Evolutionary conservation across 2,329 filamentous ascomycete species (phyloP).

Genomic region (Biscogniauxia marginata): DNA sequence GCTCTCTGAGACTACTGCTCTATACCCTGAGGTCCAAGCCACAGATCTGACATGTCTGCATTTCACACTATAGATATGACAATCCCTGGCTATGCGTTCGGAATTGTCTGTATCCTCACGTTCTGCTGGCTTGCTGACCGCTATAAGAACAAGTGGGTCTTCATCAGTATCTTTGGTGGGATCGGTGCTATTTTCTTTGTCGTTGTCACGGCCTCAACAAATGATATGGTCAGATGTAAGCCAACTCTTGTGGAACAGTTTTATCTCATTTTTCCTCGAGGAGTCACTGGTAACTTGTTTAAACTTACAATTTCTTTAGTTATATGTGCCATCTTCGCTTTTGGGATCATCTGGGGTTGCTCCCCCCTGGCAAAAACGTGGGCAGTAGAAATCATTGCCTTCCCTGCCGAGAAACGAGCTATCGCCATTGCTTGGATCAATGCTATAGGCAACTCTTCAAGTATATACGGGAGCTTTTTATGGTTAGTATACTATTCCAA

Average conservation of each 20-base stretch:
- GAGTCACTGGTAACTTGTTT: too few relatives aligned
- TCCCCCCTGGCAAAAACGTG: slow-evolving; percentile 26
- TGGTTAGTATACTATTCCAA: too few relatives aligned
- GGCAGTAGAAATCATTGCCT: slow-evolving; percentile 19
- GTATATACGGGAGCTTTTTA: slow-evolving; percentile 5
- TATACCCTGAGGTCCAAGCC: not conserved
- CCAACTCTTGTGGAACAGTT: slow-evolving; percentile 6
- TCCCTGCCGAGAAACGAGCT: slow-evolving; percentile 17
- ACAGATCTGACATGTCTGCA: not conserved
- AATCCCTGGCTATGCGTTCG: slow-evolving; percentile 27
- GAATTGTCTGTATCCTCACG: slow-evolving; percentile 25
- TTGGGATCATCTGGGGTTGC: slow-evolving; percentile 28
- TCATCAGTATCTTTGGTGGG: slow-evolving; percentile 25
- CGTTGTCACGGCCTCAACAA: slow-evolving; percentile 14
- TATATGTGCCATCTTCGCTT: slow-evolving; percentile 22
- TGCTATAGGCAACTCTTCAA: slow-evolving; percentile 11
- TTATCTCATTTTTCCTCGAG: too few relatives aligned
- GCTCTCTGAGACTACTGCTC: not conserved
- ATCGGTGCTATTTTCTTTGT: slow-evolving; percentile 26
- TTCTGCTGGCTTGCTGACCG: slow-evolving; percentile 27
- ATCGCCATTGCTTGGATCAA: slow-evolving; percentile 15
- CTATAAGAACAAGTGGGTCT: slow-evolving; percentile 28
- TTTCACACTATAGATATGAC: slow-evolving; percentile 16
- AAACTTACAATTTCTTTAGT: too few relatives aligned
- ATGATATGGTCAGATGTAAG: slow-evolving; percentile 20